Evolutionary conservation across 169 alveolate genomes (phyloP).

Genomic region (Besnoitia besnoiti): DNA sequence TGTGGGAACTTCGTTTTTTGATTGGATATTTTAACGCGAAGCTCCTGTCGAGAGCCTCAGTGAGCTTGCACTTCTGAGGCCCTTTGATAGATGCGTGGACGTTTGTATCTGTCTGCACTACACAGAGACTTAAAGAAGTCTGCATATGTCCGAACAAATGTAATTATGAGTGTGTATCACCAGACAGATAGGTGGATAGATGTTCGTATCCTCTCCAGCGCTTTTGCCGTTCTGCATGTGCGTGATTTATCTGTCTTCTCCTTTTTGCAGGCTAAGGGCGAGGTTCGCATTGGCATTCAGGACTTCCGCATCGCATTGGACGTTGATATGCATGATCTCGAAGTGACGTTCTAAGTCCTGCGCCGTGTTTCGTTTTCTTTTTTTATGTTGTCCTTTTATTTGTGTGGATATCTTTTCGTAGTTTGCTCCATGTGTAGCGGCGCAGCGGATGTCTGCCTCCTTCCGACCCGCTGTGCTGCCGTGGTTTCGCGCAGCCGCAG

Average conservation of each 20-base stretch:
- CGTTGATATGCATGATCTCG: not conserved
- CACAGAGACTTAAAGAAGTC: not conserved
- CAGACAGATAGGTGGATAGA: no score
- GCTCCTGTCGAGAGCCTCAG: no score
- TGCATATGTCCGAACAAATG: not conserved
- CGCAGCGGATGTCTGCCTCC: no score
- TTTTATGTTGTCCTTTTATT: not conserved
- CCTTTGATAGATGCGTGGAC: no score
- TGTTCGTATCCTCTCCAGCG: not conserved
- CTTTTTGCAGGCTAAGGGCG: conserved; percentile 7
- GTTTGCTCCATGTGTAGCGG: no score
- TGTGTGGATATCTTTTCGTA: no score
- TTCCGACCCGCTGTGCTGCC: no score
- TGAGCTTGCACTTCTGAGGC: no score
- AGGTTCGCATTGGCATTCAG: conserved; percentile 2
- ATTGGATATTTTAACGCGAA: no score
- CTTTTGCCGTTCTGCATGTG: not conserved
- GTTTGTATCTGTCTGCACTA: no score
- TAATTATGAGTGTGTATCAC: not conserved
- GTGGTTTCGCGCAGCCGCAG: no score
- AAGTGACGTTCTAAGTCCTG: not conserved
- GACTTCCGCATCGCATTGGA: not conserved
- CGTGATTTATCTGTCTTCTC: not conserved
- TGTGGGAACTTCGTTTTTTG: no score
- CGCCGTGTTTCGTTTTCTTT: not conserved